These are phyloP conservation scores for Cicer bijugum DNA, from an alignment of 306 rosid genomes.

Conservation along the genomic window DNA sequence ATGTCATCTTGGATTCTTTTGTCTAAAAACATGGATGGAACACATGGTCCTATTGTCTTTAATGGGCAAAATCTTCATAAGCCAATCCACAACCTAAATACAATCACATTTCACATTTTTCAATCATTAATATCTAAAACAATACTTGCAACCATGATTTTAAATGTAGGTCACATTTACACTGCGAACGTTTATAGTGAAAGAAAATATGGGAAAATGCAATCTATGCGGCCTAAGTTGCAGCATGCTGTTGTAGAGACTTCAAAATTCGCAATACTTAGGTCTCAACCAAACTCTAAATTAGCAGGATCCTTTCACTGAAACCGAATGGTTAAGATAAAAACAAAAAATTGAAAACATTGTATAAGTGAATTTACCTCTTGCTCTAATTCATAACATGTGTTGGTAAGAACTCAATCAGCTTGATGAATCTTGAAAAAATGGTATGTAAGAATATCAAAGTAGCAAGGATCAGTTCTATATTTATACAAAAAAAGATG, in stretches of 20 bases:
- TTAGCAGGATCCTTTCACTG: background rate
- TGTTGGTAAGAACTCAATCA: slow-evolving; percentile 25
- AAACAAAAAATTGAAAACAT: background rate
- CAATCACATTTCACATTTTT: background rate
- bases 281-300: too few species aligned
- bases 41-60: slow-evolving; percentile 21
- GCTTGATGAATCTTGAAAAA: background rate
- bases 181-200: too few species aligned
- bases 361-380: background rate
- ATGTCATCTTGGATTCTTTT: slow-evolving; percentile 23
- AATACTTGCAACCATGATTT: background rate
- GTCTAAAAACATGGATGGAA: slow-evolving; percentile 16
- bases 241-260: too few species aligned
- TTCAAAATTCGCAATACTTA: too few species aligned
- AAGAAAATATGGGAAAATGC: too few species aligned
- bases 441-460: too few species aligned
- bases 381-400: background rate
- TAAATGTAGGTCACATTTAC: too few species aligned
- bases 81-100: slow-evolving; percentile 10
- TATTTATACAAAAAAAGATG: too few species aligned
- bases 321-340: background rate
- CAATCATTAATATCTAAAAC: background rate
- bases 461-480: too few species aligned
- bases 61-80: background rate
- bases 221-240: too few species aligned